Percentiles rank a stretch among this genome's conserved stretches.
phyloP scores from a whole-genome alignment of 306 rosid genomes.

The Crataegus laevigata region DNA sequence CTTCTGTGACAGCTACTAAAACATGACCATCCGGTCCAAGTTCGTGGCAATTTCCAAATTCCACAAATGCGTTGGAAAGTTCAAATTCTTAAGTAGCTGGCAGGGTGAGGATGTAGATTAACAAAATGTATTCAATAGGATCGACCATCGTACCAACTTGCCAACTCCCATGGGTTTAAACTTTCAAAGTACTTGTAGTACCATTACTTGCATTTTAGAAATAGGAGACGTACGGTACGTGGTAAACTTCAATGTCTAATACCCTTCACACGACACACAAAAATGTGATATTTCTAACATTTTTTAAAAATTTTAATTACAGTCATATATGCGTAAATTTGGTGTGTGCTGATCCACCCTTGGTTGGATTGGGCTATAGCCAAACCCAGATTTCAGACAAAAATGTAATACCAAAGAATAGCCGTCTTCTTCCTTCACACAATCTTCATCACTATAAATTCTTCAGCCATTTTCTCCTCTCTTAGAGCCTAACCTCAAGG shows the following conservation, averaged over 20 bases:
- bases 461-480: no score
- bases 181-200: neutral
- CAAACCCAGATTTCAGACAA: no score
- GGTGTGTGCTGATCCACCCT: no score
- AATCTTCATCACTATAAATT: no score
- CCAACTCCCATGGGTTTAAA: neutral
- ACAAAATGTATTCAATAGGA: neutral
- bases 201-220: neutral
- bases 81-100: constrained; percentile 31
- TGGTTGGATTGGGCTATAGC: no score
- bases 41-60: constrained; percentile 30
- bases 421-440: no score
- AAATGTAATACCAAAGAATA: no score
- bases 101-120: neutral
- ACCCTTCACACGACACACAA: no score
- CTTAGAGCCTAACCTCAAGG: neutral
- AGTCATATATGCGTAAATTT: no score
- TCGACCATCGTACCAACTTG: neutral
- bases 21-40: constrained; percentile 1
- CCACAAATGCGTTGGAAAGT: constrained; percentile 43
- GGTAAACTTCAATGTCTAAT: neutral
- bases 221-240: neutral
- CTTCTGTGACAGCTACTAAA: constrained; percentile 17
- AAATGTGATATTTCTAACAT: no score
- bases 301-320: no score